phyloP scores from a whole-genome alignment of 2,329 filamentous ascomycete species.

The Neoarthrinium moseri region DNA sequence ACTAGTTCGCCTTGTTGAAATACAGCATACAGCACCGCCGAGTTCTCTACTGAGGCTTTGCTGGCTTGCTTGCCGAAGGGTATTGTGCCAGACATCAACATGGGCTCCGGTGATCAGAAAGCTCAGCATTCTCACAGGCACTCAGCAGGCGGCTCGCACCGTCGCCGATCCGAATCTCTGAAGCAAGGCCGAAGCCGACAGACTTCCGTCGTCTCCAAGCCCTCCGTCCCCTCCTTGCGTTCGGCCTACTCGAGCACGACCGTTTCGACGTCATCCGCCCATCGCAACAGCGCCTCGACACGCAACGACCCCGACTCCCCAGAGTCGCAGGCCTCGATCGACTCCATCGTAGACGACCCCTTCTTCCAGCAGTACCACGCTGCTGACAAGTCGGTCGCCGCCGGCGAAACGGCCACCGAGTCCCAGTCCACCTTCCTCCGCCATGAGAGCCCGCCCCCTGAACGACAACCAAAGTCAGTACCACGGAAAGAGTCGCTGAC shows the following conservation, averaged over 20 bases:
- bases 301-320: conserved; percentile 16
- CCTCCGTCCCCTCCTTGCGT: conserved; percentile 9
- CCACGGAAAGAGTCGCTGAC: conserved; percentile 49
- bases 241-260: conserved; percentile 11
- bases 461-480: conserved; percentile 43
- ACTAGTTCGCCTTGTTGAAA: not conserved
- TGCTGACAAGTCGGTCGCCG: conserved; percentile 25
- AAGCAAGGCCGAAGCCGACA: conserved; percentile 5
- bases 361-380: conserved; percentile 50
- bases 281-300: conserved; percentile 5
- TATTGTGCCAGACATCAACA: conserved; percentile 1
- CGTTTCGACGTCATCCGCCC: conserved; percentile 2
- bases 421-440: conserved; percentile 27
- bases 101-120: conserved; percentile 3
- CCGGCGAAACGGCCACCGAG: conserved; percentile 22
- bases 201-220: conserved; percentile 8
- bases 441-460: conserved; percentile 37
- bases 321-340: conserved; percentile 44
- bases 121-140: conserved; percentile 10
- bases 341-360: conserved; percentile 54
- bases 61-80: not conserved
- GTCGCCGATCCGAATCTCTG: conserved; percentile 1
- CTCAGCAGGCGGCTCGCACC: conserved; percentile 13
- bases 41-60: not conserved
- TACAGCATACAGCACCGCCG: not conserved